A percentile compares a stretch with the other conserved stretches of the same genome.
Conservation (phyloP, 306 rosid genomes). For the Glycine latifolia region DNA sequence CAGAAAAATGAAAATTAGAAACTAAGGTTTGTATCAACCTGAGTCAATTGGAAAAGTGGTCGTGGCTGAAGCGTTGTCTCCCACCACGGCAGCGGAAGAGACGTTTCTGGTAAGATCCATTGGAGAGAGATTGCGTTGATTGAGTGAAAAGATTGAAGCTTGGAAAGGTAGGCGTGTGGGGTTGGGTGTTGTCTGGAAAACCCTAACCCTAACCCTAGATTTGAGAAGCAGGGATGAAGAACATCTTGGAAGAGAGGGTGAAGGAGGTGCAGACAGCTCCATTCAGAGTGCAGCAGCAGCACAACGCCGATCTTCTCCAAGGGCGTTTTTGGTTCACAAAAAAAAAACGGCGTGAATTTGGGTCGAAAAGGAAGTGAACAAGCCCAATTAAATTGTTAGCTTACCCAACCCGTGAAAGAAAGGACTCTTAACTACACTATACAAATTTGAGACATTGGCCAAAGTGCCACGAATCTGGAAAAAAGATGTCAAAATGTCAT, state of each 20-base stretch:
- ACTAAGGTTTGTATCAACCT: conserved; percentile 52
- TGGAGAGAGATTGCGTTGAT: conserved; percentile 43
- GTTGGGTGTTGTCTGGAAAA: conserved; percentile 44
- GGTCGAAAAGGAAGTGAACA: background rate
- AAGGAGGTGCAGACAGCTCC: conserved; percentile 57
- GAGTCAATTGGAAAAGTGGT: conserved; percentile 51
- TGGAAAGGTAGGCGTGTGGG: conserved; percentile 24
- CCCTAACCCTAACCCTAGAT: conserved; percentile 52
- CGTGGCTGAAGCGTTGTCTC: conserved; percentile 52
- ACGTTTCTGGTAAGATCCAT: conserved; percentile 46
- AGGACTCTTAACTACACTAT: too few relatives aligned
- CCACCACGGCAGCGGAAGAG: conserved; percentile 55
- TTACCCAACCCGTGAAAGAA: background rate
- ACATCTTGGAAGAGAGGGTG: conserved; percentile 45
- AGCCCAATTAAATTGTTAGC: background rate
- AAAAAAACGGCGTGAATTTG: background rate
- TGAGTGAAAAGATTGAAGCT: conserved; percentile 45
- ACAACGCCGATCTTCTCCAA: background rate
- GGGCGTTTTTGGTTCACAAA: background rate
- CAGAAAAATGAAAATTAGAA: background rate
- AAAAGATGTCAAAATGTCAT: too few relatives aligned
- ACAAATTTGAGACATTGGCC: too few relatives aligned
- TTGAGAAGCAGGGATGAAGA: conserved; percentile 50
- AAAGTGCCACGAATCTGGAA: too few relatives aligned
- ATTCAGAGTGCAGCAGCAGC: conserved; percentile 39